These are phyloP conservation scores for Carex scoparia DNA, from an alignment of 176 grass and related monocot genomes.

Conservation along the genomic window DNA sequence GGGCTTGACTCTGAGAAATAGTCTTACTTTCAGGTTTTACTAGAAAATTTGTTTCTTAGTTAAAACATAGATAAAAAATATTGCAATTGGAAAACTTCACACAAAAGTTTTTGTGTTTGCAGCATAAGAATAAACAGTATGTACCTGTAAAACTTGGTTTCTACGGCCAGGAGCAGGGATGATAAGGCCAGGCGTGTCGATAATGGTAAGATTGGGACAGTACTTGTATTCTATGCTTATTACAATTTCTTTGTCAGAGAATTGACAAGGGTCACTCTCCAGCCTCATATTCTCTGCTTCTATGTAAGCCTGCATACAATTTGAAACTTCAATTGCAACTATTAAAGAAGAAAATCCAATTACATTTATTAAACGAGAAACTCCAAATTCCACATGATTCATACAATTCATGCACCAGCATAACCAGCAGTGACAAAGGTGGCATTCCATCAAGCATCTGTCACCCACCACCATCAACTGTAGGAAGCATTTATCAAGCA, in stretches of 20 bases:
- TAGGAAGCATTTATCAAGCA: background rate
- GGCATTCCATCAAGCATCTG: constrained; percentile 27
- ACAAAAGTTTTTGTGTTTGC: background rate
- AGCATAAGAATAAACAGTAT: background rate
- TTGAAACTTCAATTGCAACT: constrained; percentile 12
- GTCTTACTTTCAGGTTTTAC: constrained; percentile 15
- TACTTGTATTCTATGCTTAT: constrained; percentile 85
- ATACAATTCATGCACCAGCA: background rate
- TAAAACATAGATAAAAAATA: background rate
- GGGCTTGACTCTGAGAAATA: constrained; percentile 71
- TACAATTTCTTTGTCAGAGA: constrained; percentile 85
- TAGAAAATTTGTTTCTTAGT: constrained; percentile 1
- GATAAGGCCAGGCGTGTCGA: constrained; percentile 83
- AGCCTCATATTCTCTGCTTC: constrained; percentile 89
- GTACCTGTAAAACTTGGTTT: constrained; percentile 82
- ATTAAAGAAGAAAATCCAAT: background rate
- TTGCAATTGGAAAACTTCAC: background rate
- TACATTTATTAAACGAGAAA: background rate
- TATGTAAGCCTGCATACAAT: constrained; percentile 70
- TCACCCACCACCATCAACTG: background rate
- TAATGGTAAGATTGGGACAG: constrained; percentile 91
- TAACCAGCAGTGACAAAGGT: background rate
- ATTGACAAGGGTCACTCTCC: constrained; percentile 88
- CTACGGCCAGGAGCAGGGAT: constrained; percentile 80
- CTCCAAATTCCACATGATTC: background rate